Evolutionary conservation across 2,329 filamentous ascomycete genomes (phyloP), one percentile per base, ranked within the genome.

Genomic region (Xylariaceae sp.): DNA sequence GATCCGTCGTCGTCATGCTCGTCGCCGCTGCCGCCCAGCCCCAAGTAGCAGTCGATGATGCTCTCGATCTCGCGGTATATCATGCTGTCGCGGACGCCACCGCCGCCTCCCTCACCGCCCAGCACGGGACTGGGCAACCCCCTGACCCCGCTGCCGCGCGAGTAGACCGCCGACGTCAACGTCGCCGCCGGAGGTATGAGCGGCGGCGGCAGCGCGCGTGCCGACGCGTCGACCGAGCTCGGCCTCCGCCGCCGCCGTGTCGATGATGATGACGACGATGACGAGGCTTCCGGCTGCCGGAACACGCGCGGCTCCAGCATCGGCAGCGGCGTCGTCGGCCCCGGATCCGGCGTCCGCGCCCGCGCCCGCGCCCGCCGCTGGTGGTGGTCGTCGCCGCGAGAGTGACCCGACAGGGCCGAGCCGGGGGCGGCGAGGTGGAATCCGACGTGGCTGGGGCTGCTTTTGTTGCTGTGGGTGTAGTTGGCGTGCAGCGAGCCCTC

Each of bases 1-100:
- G 23, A 22, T 8, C 31, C 25, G 2, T 28, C 8, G 13, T 21
- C 23, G 2, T 36, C 39, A 6, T 36, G 35, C 5, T 14, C n/a
- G n/a, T n/a, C n/a, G 24, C n/a, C 24, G 24, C 15, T 11, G 7
- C 15, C 12, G 7, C 15, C 24, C 6, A 26, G 30, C 29, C 33
- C 16, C 14, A 42, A 32, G 35, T 53, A 53, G 36, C 37, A 45
- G 27, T 53, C 45, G 34, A 53, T 52, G 14, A 53, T 51, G 15
- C 42, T 44, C 21, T 50, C 47, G 29, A 53, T 53, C 33, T 45
- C 43, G 16, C 28, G 31, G 33, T 51, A 45, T 7, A 26, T 26
- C n/a, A n/a, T n/a, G 11, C 50, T 32, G 5, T 46, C 30, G 9
- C 36, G 41, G 12, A 34, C 24, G 12, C 36, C 21, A 14, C 19